Base-by-base conservation (phyloP, 177 flowering plant genomes). In the Vitis hybrid region DNA sequence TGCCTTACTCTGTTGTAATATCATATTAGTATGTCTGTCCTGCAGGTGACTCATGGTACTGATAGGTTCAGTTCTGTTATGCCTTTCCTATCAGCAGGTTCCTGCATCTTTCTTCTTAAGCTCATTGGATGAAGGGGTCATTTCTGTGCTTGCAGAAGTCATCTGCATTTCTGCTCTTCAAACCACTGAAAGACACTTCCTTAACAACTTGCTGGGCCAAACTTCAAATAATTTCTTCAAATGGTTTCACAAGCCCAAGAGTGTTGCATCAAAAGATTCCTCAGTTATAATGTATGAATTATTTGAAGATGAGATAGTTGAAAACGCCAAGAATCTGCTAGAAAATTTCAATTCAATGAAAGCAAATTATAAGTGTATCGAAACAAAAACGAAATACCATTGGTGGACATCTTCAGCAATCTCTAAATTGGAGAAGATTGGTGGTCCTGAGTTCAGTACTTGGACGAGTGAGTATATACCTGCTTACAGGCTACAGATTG, bases 141-240 rank as follows among this genome's bases (percentile, higher is more conserved):
- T 93, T 72, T 85, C 93, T 72, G 76, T 73, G 65, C 83, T 95
- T 75, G 93, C 94, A 14, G 97, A 95, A 78, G 97, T 80, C 75
- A 72, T 91, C 73, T 90, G 92, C 80, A 75, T 71, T 29, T 79
- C 75, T 75, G 88, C 84, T 74, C 84, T 93, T 71, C 90, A 87
- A 72, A 84, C 76, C 71, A 89, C 90, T 6, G 76, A 89, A 76
- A 81, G 68, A 58, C 65, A 78, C 57, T 84, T 86, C 73, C 65
- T 74, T 59, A 76, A 70, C 50, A 68, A 70, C 66, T 51, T 76
- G n/a, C n/a, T 21, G 18, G 81, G 83, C 8, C 78, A 63, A 64
- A 60, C 80, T 72, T 66, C 82, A 51, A 72, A 66, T 31, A 73
- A 56, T 66, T 61, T 86, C 50, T 83, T 82, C 56, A n/a, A 39